phyloP scores from a whole-genome alignment of 1,139 yeast genomes.

The Geotrichum phurueaensis region DNA sequence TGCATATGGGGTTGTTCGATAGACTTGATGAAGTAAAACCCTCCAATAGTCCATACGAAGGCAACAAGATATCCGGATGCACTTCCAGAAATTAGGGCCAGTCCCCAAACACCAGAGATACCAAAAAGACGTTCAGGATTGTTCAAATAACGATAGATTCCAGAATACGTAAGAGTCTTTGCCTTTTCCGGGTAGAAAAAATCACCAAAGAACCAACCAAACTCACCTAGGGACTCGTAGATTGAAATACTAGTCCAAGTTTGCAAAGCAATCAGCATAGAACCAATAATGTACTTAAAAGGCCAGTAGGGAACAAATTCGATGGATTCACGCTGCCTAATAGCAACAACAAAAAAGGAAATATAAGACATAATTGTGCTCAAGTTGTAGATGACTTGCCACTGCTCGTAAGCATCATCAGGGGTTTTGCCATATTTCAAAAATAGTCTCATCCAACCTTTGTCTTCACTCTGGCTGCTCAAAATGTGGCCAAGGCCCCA shows the following conservation, averaged over 20 bases:
- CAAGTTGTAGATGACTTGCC: constrained; percentile 66
- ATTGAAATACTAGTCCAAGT: constrained; percentile 69
- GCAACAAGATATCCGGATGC: constrained; percentile 53
- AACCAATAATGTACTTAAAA: constrained; percentile 56
- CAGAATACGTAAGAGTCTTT: constrained; percentile 59
- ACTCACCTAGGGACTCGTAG: constrained; percentile 69
- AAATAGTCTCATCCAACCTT: constrained; percentile 62
- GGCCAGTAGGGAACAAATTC: constrained; percentile 36
- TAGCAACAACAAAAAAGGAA: constrained; percentile 34
- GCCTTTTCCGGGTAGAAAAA: constrained; percentile 61
- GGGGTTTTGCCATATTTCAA: constrained; percentile 63
- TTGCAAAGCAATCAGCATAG: constrained; percentile 53
- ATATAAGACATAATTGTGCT: constrained; percentile 42
- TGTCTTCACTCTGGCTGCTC: constrained; percentile 54
- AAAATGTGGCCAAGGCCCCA: constrained; percentile 50
- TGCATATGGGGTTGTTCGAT: constrained; percentile 80
- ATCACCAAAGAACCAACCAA: constrained; percentile 90
- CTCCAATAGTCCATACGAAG: constrained; percentile 61
- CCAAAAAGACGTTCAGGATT: constrained; percentile 83
- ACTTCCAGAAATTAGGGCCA: constrained; percentile 58
- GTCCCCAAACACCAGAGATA: constrained; percentile 79
- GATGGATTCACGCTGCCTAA: constrained; percentile 37
- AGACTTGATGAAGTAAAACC: constrained; percentile 61
- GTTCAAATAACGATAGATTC: constrained; percentile 76
- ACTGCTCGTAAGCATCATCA: constrained; percentile 64